Base-by-base conservation (phyloP, 768 basidiomycete genomes). In the Chalciporus piperatus region DNA sequence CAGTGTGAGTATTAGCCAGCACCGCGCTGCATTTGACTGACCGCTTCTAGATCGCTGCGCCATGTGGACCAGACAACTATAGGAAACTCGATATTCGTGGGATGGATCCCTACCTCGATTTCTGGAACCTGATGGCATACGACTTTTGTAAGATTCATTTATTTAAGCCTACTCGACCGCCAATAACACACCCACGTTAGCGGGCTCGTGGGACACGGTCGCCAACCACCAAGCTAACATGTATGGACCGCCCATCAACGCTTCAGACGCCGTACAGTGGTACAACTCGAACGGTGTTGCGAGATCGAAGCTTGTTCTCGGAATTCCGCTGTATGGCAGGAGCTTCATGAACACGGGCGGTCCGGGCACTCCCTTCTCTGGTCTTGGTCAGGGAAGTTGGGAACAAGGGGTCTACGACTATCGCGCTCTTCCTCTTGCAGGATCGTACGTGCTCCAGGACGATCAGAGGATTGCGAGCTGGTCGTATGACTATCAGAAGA, bases 91-190 rank as follows among this genome's bases (percentile, higher is more conserved):
- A 83, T 52, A 76, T 93, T 41, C 72, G 69, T 20, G 90, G 90
- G 54, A 98, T 99, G 95, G 87, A 94, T 65, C 76, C 76, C 52
- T 85, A 79, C 51, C 83, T 99, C 20, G 89, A 92, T 62, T 94
- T 98, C 67, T 98, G 94, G 95, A 98, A 99, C 66, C 71, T 99
- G 68, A 99, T 99, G 97, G 84, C 87, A 1, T 92, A 92, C 58
- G 90, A 92, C 65, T 92, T 87, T 60, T 80, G 87, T 87, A 57
- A 56, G 65, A 4, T 32, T 43, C 49, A 78, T 69, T 25, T 32
- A 78, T 69, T 25, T 32, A 4, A 32, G 11, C 30, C 2, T 13
- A 4, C 30, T 23, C 54, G 40, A 51, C 45, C 37, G 43, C 45
- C 50, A 41, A 41, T 61, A 38, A 63, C 43, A 20, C 14, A 23